Conservation (phyloP, 139 green algal genomes). For the Ettlia oleoabundans region DNA sequence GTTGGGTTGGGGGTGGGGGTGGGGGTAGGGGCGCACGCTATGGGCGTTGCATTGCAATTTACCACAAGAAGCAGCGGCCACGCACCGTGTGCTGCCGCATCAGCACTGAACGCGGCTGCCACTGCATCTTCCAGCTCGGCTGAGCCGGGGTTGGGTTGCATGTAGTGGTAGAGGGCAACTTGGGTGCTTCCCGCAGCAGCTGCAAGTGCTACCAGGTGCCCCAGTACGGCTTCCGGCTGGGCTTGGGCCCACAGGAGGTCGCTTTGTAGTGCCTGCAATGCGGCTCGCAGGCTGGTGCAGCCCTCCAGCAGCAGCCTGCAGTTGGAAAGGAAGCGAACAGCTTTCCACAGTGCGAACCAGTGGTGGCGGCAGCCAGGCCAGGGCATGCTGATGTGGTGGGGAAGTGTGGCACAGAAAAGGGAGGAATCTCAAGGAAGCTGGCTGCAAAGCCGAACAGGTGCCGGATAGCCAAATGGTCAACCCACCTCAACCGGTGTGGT, state of each 20-base stretch:
- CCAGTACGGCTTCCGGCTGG: conserved; percentile 3
- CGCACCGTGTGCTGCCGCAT: neutral
- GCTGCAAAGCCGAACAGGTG: too few relatives aligned
- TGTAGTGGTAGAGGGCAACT: conserved; percentile 6
- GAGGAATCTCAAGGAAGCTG: neutral
- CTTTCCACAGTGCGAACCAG: too few relatives aligned
- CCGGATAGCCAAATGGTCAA: too few relatives aligned
- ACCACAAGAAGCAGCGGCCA: neutral
- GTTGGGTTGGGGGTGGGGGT: too few relatives aligned
- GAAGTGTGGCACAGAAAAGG: neutral
- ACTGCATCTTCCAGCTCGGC: conserved; percentile 9
- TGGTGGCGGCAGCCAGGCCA: neutral
- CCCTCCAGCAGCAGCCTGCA: conserved; percentile 41
- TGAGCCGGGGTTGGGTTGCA: neutral
- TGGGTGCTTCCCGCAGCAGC: neutral
- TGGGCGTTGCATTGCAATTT: too few relatives aligned
- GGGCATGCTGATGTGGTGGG: neutral
- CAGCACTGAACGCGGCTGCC: neutral
- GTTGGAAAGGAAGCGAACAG: neutral
- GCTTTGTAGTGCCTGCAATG: neutral
- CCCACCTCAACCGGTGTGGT: conserved; percentile 28
- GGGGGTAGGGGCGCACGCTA: too few relatives aligned
- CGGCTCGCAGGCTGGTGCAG: neutral
- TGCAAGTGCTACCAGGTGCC: conserved; percentile 22
- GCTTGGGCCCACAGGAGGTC: neutral